Percentiles rank a stretch among this genome's conserved stretches.
These are phyloP conservation scores for Gonium pectorale DNA, from an alignment of 139 green algal species.

Conservation along the genomic window DNA sequence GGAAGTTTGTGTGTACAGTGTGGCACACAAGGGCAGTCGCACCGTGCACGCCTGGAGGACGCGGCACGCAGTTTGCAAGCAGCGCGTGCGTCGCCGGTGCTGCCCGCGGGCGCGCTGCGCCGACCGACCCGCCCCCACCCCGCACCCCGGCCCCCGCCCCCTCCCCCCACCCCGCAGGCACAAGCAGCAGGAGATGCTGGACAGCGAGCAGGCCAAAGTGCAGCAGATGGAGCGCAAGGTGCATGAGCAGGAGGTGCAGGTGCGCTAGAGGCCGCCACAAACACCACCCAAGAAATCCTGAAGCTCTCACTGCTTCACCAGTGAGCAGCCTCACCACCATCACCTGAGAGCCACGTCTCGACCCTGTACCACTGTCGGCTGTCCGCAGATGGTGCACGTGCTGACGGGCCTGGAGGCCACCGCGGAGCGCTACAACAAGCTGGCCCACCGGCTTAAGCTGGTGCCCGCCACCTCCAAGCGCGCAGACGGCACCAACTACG, in stretches of 20 bases:
- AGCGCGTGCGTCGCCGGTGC: too few species aligned
- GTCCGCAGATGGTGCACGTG: slow-evolving; percentile 45
- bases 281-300: too few species aligned
- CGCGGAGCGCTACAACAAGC: slow-evolving; percentile 76
- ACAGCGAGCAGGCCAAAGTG: slow-evolving; percentile 61
- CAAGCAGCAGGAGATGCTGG: slow-evolving; percentile 78
- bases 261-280: slow-evolving; percentile 21
- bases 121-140: too few species aligned
- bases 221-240: slow-evolving; percentile 78
- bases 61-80: too few species aligned
- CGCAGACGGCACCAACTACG: slow-evolving; percentile 82
- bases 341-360: neutral
- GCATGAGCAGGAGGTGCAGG: slow-evolving; percentile 72
- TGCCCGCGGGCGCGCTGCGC: too few species aligned
- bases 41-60: too few species aligned
- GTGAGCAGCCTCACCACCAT: neutral
- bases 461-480: slow-evolving; percentile 88
- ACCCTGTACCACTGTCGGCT: neutral
- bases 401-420: slow-evolving; percentile 62
- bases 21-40: too few species aligned
- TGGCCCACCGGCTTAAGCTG: slow-evolving; percentile 81
- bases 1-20: too few species aligned
- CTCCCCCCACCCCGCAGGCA: slow-evolving; percentile 56
- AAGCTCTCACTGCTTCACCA: too few species aligned
- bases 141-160: too few species aligned